These are phyloP conservation scores for Malus hybrid DNA, from an alignment of 331 rosid species.

Conservation along the genomic window DNA sequence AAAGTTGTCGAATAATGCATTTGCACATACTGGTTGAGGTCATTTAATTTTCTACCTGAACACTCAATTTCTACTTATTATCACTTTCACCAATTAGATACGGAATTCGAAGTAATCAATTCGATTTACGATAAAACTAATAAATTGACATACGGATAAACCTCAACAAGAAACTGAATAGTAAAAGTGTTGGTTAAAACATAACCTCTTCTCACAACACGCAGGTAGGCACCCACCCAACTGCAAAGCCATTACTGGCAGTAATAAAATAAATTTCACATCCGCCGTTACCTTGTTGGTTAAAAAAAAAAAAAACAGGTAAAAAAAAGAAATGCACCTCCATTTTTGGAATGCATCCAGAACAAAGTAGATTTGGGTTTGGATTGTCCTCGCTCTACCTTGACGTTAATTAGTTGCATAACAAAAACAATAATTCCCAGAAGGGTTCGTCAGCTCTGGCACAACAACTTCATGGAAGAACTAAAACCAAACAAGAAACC, in stretches of 20 bases:
- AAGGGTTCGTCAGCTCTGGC: not conserved
- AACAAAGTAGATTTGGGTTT: not conserved
- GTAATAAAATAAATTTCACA: not conserved
- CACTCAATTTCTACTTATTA: too few relatives aligned
- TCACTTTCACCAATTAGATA: too few relatives aligned
- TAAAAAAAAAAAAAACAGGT: not conserved
- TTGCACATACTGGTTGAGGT: too few relatives aligned
- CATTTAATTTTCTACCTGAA: too few relatives aligned
- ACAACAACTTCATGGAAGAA: not conserved
- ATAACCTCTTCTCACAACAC: not conserved
- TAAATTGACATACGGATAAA: too few relatives aligned
- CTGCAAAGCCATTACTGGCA: not conserved
- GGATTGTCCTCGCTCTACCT: not conserved
- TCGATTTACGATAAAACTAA: too few relatives aligned
- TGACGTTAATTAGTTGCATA: not conserved
- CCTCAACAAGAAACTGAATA: not conserved
- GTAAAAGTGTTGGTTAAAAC: not conserved
- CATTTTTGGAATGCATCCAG: not conserved
- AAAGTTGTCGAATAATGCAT: too few relatives aligned
- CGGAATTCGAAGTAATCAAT: too few relatives aligned
- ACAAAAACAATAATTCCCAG: not conserved
- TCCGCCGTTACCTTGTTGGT: not conserved
- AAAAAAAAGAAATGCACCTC: not conserved
- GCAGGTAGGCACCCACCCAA: not conserved
- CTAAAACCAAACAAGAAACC: not conserved